Evolutionary conservation across 768 basidiomycete genomes (phyloP).

Genomic region (Naematelia aurantialba): DNA sequence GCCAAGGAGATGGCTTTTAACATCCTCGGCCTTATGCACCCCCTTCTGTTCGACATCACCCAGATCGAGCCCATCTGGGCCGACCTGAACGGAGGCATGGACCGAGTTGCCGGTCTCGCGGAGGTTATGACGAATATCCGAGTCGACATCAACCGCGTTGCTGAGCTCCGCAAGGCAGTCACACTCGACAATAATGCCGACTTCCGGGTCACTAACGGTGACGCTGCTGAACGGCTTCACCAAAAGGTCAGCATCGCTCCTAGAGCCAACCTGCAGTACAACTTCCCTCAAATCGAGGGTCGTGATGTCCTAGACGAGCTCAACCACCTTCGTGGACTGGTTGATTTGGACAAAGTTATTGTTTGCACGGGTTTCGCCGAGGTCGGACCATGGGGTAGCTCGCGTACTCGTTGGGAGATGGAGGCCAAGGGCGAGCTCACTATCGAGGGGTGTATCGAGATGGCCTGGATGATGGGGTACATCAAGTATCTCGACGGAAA

Average conservation of each 20-base stretch:
- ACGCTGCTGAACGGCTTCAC: conserved; percentile 84
- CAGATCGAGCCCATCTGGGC: conserved; percentile 99
- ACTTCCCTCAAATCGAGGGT: conserved; percentile 79
- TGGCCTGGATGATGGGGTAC: conserved; percentile 99
- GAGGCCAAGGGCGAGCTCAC: conserved; percentile 96
- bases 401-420: conserved; percentile 99
- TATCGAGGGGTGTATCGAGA: conserved; percentile 96
- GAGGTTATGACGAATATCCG: conserved; percentile 88
- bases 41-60: conserved; percentile 96
- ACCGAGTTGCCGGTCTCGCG: conserved; percentile 88
- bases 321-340: conserved; percentile 72
- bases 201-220: conserved; percentile 83
- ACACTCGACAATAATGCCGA: conserved; percentile 93
- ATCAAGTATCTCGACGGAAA: conserved; percentile 99
- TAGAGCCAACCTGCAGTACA: conserved; percentile 95
- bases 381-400: conserved; percentile 97
- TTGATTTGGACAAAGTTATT: conserved; percentile 92
- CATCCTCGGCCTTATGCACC: conserved; percentile 98
- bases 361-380: conserved; percentile 97
- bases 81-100: conserved; percentile 97
- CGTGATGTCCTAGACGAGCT: conserved; percentile 69
- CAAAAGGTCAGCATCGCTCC: conserved; percentile 90
- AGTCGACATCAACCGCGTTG: conserved; percentile 71
- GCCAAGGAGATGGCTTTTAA: conserved; percentile 99
- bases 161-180: conserved; percentile 87